phyloP scores from a whole-genome alignment of 192 early-diverging fungal genomes.

The Entomortierella beljakovae region DNA sequence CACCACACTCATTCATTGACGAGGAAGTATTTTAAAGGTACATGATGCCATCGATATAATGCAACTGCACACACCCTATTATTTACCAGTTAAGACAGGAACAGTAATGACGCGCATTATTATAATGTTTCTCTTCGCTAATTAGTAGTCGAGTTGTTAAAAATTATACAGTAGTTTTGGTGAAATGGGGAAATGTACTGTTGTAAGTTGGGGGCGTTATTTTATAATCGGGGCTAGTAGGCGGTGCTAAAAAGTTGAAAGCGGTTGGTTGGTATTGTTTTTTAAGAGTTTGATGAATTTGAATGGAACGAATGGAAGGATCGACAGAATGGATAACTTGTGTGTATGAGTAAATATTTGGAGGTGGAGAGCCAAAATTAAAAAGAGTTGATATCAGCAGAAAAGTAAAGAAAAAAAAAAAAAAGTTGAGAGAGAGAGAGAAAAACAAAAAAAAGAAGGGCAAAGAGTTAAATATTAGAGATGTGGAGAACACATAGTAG shows the following conservation, averaged over 20 bases:
- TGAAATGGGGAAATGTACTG: background rate
- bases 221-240: too few species aligned
- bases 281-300: background rate
- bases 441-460: background rate
- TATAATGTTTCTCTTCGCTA: background rate
- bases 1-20: background rate
- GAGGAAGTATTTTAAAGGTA: background rate
- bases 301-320: slow-evolving; percentile 42
- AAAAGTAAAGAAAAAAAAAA: background rate
- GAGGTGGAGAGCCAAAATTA: too few species aligned
- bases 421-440: slow-evolving; percentile 1
- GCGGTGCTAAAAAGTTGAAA: background rate
- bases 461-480: too few species aligned
- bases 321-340: slow-evolving; percentile 3
- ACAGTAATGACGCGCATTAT: slow-evolving; percentile 73
- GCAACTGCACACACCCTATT: too few species aligned
- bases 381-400: background rate
- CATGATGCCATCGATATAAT: background rate
- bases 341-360: background rate
- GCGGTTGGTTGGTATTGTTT: background rate
- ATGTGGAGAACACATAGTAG: too few species aligned
- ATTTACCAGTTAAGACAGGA: slow-evolving; percentile 65
- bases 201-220: background rate
- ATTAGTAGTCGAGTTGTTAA: too few species aligned
- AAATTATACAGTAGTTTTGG: background rate